Base-by-base conservation (phyloP, 192 early-diverging fungal genomes). In the Cetraspora pellucida region DNA sequence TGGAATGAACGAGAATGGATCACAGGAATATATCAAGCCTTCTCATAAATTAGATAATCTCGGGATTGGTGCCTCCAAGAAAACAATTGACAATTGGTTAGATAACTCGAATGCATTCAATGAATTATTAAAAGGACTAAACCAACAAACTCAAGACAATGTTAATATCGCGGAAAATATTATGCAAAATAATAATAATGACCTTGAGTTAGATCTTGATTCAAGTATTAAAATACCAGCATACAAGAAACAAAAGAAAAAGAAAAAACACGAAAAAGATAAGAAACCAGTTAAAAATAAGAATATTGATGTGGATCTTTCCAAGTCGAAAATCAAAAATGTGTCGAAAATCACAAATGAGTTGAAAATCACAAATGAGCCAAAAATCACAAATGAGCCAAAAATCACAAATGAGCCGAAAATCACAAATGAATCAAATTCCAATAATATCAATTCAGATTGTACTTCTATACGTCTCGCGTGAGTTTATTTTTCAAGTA, bases 51-150 rank as follows among this genome's bases (percentile, higher is more conserved):
- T 89, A 61, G 90, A 98, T 82, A 92, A 89, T 74, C 83, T 92
- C n/a, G 97, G 97, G 68, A 81, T 99, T 16, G 97, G 97, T 23
- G 95, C 96, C 1, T 92, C 91, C 57, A 90, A 90, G 73, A 95
- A 95, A 44, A 91, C 89, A 10, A 88, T 86, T 43, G 93, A 97
- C 77, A 98, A 98, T 81, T 99, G 97, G 97, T 87, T 99, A 19
- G 96, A 93, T 67, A 95, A 96, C 81, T 89, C 95, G 8, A 90
- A 88, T 71, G 97, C 94, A 0, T 97, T 97, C 78, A 88, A 89
- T 10, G 85, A 85, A 47, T 86, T 99, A 19, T 85, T 99, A 77
- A 87, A 87, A 54, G 87, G 90, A n/a, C 82, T 98, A 46, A 95
- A 96, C 78, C 81, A 89, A 44, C 87, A 87, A 25, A 77, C 82